Percentiles rank a stretch among this genome's conserved stretches.
Conservation (phyloP, 352 stramenopile species). For the Blastocystis sp. region DNA sequence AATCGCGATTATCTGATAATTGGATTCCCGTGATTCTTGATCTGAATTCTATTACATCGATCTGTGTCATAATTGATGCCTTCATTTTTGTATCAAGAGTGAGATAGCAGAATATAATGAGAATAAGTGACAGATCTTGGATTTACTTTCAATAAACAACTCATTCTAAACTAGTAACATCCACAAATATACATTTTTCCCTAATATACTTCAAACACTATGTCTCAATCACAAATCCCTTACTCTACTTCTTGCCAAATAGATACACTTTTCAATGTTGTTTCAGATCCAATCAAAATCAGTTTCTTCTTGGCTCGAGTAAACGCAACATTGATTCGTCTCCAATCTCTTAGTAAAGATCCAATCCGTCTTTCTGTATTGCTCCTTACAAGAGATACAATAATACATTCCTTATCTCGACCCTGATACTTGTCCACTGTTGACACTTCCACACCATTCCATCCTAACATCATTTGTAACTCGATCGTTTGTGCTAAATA, state of each 20-base stretch:
- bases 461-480: neutral
- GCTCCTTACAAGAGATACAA: slow-evolving; percentile 72
- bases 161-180: neutral
- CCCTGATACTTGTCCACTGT: slow-evolving; percentile 76
- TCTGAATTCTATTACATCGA: too few relatives aligned
- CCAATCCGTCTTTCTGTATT: slow-evolving; percentile 65
- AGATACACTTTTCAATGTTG: slow-evolving; percentile 61
- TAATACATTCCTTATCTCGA: slow-evolving; percentile 72
- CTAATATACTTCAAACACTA: slow-evolving; percentile 39
- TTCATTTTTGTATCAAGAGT: too few relatives aligned
- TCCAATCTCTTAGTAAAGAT: slow-evolving; percentile 72
- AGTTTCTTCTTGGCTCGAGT: slow-evolving; percentile 75
- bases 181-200: neutral
- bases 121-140: too few relatives aligned
- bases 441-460: slow-evolving; percentile 61
- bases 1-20: too few relatives aligned
- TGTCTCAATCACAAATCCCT: neutral
- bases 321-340: slow-evolving; percentile 76
- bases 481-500: slow-evolving; percentile 10
- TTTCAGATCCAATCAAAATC: slow-evolving; percentile 71
- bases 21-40: too few relatives aligned
- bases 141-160: neutral
- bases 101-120: too few relatives aligned
- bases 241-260: slow-evolving; percentile 49
- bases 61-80: too few relatives aligned